phyloP scores from a whole-genome alignment of 2,329 filamentous ascomycete species.

The Exophiala xenobiotica region DNA sequence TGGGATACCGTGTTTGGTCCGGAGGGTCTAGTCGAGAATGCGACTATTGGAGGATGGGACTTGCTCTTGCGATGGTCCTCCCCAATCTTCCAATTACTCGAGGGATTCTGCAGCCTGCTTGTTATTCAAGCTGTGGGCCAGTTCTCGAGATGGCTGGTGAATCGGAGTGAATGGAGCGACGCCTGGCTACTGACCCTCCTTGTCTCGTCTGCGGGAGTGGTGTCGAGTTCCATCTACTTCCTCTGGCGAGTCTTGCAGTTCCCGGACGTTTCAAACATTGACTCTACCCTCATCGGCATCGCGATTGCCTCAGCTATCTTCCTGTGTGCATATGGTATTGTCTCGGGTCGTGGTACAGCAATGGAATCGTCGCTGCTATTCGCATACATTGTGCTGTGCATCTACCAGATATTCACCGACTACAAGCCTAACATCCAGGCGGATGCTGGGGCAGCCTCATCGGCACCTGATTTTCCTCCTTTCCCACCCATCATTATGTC shows the following conservation, averaged over 20 bases:
- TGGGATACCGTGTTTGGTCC: slow-evolving; percentile 86
- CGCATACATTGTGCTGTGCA: slow-evolving; percentile 95
- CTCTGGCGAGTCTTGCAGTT: slow-evolving; percentile 93
- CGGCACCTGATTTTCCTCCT: slow-evolving; percentile 81
- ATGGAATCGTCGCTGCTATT: slow-evolving; percentile 94
- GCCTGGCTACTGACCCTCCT: slow-evolving; percentile 95
- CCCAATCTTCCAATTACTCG: slow-evolving; percentile 87
- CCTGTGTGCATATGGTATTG: slow-evolving; percentile 89
- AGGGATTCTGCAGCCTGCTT: slow-evolving; percentile 93
- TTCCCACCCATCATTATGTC: slow-evolving; percentile 97
- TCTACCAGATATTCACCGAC: slow-evolving; percentile 99
- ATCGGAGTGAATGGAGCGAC: slow-evolving; percentile 81
- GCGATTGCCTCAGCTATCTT: slow-evolving; percentile 91
- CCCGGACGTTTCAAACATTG: slow-evolving; percentile 86
- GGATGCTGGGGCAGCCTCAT: slow-evolving; percentile 50
- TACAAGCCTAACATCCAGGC: slow-evolving; percentile 75
- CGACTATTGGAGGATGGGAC: slow-evolving; percentile 85
- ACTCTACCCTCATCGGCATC: slow-evolving; percentile 88
- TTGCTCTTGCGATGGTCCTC: slow-evolving; percentile 84
- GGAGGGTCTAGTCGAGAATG: slow-evolving; percentile 74
- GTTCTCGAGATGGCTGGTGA: slow-evolving; percentile 92
- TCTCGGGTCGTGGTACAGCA: slow-evolving; percentile 88
- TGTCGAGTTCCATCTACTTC: slow-evolving; percentile 93
- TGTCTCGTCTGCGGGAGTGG: slow-evolving; percentile 82
- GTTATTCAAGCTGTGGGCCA: slow-evolving; percentile 95